A percentile compares a stretch with the other conserved stretches of the same genome.
Conservation (phyloP, 2,329 filamentous ascomycete species). For the Trichophyton benhamiae region DNA sequence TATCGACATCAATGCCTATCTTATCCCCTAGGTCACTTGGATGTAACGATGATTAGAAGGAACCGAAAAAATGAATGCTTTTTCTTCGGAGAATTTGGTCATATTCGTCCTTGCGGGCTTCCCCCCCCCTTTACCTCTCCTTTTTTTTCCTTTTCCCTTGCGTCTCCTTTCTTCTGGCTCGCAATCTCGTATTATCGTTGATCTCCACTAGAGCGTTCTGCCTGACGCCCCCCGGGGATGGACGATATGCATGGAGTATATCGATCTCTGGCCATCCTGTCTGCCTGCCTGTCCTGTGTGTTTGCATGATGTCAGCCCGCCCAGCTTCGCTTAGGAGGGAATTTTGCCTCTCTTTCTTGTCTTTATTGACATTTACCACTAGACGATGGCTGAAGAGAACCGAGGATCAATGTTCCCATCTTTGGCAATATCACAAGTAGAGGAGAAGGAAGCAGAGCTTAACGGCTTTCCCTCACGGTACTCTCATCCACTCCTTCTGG, state of each 20-base stretch:
- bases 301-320: neutral
- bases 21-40: neutral
- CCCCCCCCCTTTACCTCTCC: neutral
- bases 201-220: neutral
- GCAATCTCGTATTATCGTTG: neutral
- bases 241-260: neutral
- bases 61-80: neutral
- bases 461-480: neutral
- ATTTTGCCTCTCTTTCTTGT: neutral
- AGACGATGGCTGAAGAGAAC: too few relatives aligned
- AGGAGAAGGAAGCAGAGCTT: neutral
- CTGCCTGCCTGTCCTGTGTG: too few relatives aligned
- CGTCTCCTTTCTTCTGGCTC: too few relatives aligned
- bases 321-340: neutral
- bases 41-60: neutral
- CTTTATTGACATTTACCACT: neutral
- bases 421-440: neutral
- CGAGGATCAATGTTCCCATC: too few relatives aligned
- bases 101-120: neutral
- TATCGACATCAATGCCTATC: neutral
- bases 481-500: neutral
- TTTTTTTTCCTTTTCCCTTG: neutral
- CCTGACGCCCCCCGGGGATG: neutral
- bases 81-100: conserved; percentile 3
- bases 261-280: neutral